Evolutionary conservation across 2,329 filamentous ascomycete species (phyloP).

Genomic region (Arthrobotrys sphaeroides): DNA sequence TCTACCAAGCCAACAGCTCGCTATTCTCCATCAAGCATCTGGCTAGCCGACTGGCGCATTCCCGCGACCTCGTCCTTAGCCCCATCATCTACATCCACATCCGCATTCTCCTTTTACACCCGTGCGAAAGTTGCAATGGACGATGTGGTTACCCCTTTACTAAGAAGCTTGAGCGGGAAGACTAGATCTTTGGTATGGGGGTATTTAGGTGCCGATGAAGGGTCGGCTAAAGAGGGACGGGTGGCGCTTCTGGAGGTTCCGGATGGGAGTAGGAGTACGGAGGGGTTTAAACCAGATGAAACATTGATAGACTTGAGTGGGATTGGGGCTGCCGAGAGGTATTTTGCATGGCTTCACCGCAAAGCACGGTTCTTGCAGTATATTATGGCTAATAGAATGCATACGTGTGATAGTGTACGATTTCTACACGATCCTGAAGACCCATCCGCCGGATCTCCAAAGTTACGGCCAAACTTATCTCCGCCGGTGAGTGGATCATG

Average conservation of each 20-base stretch:
- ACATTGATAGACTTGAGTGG: conserved; percentile 2
- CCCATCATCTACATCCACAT: neutral
- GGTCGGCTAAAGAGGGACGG: neutral
- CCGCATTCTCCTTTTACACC: conserved; percentile 20
- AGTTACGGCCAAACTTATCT: conserved; percentile 29
- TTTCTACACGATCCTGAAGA: conserved; percentile 33
- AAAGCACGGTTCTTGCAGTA: no score
- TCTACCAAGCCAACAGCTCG: conserved; percentile 18
- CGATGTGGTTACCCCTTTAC: conserved; percentile 8
- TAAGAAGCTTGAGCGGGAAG: conserved; percentile 15
- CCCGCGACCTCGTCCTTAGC: conserved; percentile 5
- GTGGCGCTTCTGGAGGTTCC: conserved; percentile 15
- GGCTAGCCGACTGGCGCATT: conserved; percentile 41
- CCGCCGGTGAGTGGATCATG: conserved; percentile 18
- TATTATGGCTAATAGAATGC: neutral
- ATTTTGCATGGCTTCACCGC: neutral
- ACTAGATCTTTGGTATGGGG: conserved; percentile 30
- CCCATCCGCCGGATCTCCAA: conserved; percentile 2
- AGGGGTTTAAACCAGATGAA: conserved; percentile 1
- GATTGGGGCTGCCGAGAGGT: conserved; percentile 28
- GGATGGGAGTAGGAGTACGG: conserved; percentile 5
- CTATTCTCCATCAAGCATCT: conserved; percentile 30
- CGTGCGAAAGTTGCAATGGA: conserved; percentile 19
- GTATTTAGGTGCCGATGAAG: conserved; percentile 14
- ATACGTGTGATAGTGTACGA: conserved; percentile 6